A percentile compares a stretch with the other conserved stretches of the same genome.
phyloP scores from a whole-genome alignment of 2,329 filamentous ascomycete genomes.

The Pestalotiopsis fici region DNA sequence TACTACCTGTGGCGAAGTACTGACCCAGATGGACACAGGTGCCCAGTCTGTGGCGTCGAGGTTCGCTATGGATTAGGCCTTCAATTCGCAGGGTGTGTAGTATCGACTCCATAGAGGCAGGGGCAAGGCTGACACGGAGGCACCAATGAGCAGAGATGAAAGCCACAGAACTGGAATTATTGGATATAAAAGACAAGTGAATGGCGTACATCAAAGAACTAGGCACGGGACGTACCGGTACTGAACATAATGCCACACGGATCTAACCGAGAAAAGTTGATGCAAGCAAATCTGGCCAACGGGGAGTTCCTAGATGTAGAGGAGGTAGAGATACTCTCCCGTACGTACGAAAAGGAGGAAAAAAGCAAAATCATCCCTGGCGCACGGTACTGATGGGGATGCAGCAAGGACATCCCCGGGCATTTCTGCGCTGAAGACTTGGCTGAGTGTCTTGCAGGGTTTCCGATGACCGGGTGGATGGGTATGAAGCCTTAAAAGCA shows the following conservation, averaged over 20 bases:
- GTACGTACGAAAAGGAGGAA: background rate
- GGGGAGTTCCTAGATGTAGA: background rate
- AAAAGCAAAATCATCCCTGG: background rate
- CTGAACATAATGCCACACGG: background rate
- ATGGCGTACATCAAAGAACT: background rate
- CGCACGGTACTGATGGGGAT: background rate
- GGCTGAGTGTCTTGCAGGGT: background rate
- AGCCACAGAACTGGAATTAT: background rate
- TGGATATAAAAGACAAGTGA: background rate
- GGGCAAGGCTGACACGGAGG: background rate
- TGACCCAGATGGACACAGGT: background rate
- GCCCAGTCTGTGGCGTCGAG: background rate
- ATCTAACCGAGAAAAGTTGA: background rate
- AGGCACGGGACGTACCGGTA: slow-evolving; percentile 2
- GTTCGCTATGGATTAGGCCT: background rate
- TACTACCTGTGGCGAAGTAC: background rate
- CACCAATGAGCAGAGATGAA: background rate
- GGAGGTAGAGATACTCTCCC: background rate
- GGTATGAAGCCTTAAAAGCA: background rate
- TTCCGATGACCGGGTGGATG: background rate
- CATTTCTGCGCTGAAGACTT: background rate
- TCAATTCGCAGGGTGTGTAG: slow-evolving; percentile 4
- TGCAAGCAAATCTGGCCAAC: background rate
- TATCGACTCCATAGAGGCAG: background rate
- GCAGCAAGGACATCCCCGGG: background rate